Conservation (phyloP, 2,329 filamentous ascomycete species). For the Fusarium napiforme region DNA sequence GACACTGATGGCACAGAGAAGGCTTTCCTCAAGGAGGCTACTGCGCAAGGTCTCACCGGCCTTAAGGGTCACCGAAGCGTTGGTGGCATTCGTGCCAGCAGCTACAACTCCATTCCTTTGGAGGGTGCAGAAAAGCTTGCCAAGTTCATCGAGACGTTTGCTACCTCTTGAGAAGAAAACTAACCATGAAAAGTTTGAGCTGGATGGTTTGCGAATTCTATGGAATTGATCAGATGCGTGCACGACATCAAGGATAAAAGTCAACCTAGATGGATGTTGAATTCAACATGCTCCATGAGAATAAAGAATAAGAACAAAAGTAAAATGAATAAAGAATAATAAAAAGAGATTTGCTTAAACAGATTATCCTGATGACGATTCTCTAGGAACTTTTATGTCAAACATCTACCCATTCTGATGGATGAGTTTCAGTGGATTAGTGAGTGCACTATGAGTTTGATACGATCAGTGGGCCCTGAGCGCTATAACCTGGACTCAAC, state of each 20-base stretch:
- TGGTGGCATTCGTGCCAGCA: slow-evolving; percentile 75
- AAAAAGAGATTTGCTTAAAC: neutral
- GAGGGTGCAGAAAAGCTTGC: slow-evolving; percentile 75
- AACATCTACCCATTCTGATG: neutral
- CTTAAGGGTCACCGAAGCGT: slow-evolving; percentile 91
- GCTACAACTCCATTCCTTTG: slow-evolving; percentile 86
- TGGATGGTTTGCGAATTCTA: slow-evolving; percentile 1
- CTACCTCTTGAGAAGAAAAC: slow-evolving; percentile 37
- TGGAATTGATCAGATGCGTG: neutral
- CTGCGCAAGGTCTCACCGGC: slow-evolving; percentile 75
- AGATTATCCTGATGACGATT: neutral
- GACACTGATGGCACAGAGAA: slow-evolving; percentile 79
- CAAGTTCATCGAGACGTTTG: slow-evolving; percentile 68
- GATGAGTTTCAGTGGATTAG: neutral
- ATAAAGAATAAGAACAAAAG: neutral
- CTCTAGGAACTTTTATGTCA: neutral
- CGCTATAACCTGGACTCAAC: slow-evolving; percentile 4
- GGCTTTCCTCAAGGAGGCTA: slow-evolving; percentile 79
- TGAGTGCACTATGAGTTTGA: neutral
- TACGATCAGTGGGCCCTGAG: slow-evolving; percentile 5
- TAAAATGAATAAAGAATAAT: neutral
- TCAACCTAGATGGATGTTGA: slow-evolving; percentile 25
- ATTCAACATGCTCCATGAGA: slow-evolving; percentile 39
- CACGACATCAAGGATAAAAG: neutral
- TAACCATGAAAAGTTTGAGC: neutral